A percentile compares a stretch with the other conserved stretches of the same genome.
Conservation (phyloP, 345 rosid species). For the Gossypium thurberi region DNA sequence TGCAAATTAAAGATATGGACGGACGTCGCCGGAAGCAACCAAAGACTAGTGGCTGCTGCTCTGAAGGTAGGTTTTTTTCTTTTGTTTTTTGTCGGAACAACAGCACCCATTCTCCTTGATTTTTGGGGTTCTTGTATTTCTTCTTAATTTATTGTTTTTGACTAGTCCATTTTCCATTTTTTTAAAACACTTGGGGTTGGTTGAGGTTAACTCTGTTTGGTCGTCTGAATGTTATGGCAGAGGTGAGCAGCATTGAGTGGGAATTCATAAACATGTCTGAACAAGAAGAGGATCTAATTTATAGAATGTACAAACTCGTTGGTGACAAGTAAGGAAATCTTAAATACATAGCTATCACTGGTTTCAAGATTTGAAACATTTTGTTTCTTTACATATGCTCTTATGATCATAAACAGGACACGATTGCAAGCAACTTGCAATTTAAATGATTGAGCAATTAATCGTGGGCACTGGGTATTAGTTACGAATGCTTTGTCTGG, state of each 20-base stretch:
- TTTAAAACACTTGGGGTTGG: not conserved
- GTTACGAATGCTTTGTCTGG: not conserved
- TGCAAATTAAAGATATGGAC: constrained; percentile 38
- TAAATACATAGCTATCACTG: not conserved
- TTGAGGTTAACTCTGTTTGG: not conserved
- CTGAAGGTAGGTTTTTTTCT: constrained; percentile 44
- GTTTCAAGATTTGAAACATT: no score
- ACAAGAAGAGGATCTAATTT: constrained; percentile 92
- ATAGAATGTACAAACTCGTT: constrained; percentile 80
- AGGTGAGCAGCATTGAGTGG: constrained; percentile 95
- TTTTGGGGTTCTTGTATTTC: not conserved
- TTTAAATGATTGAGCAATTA: no score
- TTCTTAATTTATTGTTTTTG: not conserved
- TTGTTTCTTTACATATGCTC: no score
- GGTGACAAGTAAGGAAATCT: constrained; percentile 52
- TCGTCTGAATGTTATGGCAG: constrained; percentile 28
- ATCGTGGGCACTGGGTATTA: no score
- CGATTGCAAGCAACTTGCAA: no score
- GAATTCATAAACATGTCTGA: constrained; percentile 80
- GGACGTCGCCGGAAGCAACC: constrained; percentile 60
- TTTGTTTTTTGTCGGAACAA: not conserved
- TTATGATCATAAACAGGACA: no score
- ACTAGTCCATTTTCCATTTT: not conserved
- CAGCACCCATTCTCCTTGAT: not conserved
- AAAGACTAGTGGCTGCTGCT: constrained; percentile 42